Evolutionary conservation across 1,284 basidiomycete genomes (phyloP).

Genomic region (Microbotryum lychnidis-dioicae): DNA sequence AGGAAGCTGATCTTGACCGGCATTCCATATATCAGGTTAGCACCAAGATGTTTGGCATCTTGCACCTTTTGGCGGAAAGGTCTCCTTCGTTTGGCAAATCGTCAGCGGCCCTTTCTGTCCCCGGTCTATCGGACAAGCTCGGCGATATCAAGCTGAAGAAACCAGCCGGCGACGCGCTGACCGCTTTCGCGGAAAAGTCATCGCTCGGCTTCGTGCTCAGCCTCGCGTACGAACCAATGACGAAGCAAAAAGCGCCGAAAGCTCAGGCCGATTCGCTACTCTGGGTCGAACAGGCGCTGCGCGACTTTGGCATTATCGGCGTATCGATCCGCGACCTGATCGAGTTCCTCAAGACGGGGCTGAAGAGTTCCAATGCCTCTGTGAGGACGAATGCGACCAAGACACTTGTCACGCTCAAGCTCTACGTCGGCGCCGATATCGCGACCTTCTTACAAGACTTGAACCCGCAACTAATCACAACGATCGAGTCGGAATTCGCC

Average conservation of each 20-base stretch:
- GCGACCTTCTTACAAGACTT: constrained; percentile 88
- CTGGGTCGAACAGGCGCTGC: constrained; percentile 81
- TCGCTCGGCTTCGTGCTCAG: constrained; percentile 88
- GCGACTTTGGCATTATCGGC: constrained; percentile 89
- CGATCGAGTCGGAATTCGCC: constrained; percentile 86
- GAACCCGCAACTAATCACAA: constrained; percentile 85
- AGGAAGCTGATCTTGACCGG: background rate
- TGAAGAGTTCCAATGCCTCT: constrained; percentile 88
- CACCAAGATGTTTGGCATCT: constrained; percentile 70
- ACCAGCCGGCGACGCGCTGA: constrained; percentile 81
- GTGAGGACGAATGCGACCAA: constrained; percentile 95
- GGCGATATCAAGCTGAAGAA: constrained; percentile 97
- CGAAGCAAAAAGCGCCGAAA: constrained; percentile 94
- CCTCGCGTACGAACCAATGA: constrained; percentile 78
- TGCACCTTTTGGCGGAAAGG: constrained; percentile 63
- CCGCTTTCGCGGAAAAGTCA: constrained; percentile 79
- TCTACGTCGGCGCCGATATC: constrained; percentile 86
- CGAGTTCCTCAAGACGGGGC: constrained; percentile 75
- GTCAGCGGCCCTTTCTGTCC: constrained; percentile 70
- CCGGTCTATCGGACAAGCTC: constrained; percentile 87
- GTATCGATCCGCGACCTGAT: constrained; percentile 76
- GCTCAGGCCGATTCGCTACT: constrained; percentile 82
- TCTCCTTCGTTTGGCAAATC: constrained; percentile 78
- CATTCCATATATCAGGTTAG: constrained; percentile 58
- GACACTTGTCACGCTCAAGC: constrained; percentile 77